phyloP scores from a whole-genome alignment of 2,329 filamentous ascomycete species.

The Metarhizium rileyi region DNA sequence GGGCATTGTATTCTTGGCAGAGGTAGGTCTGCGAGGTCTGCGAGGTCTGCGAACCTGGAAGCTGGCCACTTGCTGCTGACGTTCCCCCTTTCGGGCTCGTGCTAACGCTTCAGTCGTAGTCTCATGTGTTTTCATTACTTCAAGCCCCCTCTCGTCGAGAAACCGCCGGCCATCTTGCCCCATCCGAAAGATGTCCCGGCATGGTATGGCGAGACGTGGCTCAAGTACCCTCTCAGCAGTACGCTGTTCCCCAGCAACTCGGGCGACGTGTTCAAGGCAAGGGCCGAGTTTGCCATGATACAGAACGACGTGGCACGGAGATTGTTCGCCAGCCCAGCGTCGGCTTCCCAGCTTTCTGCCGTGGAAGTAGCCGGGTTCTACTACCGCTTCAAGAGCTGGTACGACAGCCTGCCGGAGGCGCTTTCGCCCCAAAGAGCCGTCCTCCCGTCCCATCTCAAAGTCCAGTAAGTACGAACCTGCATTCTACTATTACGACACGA shows the following conservation, averaged over 20 bases:
- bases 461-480: conserved; percentile 19
- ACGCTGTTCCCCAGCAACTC: conserved; percentile 13
- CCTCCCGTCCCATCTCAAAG: conserved; percentile 19
- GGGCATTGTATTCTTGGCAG: conserved; percentile 23
- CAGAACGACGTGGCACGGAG: conserved; percentile 17
- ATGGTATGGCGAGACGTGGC: conserved; percentile 21
- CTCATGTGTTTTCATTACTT: conserved; percentile 8
- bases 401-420: conserved; percentile 12
- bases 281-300: conserved; percentile 17
- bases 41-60: not conserved
- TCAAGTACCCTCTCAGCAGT: conserved; percentile 18
- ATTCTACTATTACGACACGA: no score
- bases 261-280: conserved; percentile 17
- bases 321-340: not conserved
- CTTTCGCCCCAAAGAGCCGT: conserved; percentile 16
- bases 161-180: conserved; percentile 19
- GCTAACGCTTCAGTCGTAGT: not conserved
- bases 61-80: no score
- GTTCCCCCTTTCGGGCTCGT: not conserved
- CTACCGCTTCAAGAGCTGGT: conserved; percentile 14
- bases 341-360: not conserved
- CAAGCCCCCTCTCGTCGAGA: conserved; percentile 14
- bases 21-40: conserved; percentile 14
- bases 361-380: conserved; percentile 3
- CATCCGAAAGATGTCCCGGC: conserved; percentile 10